Base-by-base conservation (phyloP, 345 rosid species). In the Euphorbia tirucalli region DNA sequence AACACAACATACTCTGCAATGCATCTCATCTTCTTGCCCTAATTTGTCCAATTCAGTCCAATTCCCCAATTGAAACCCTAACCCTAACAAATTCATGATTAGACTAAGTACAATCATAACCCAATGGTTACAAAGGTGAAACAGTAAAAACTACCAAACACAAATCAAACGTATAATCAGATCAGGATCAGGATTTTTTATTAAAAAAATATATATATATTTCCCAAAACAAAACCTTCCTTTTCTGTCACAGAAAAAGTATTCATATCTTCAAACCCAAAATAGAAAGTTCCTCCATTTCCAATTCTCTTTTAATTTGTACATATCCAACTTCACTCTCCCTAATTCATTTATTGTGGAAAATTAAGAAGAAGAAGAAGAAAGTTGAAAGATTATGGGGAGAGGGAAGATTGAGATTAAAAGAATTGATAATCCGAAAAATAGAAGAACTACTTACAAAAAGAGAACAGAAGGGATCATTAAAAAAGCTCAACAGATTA, bases 341-440 rank as follows among this genome's bases (percentile, higher is more conserved):
- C 52, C 58, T 78, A 39, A 57, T 44, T 68, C 60, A 62, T 58
- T 66, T 19, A 54, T 41, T 41, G 5, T n/a, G n/a, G n/a, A n/a
- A n/a, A n/a, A 67, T 63, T 37, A 54, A 65, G 31, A 41, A 74
- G 64, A 59, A 66, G 56, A 11, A 25, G 35, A 11, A 50, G 25
- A 5, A 18, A 39, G 18, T 27, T 8, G 15, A 15, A 14, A 14
- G n/a, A 41, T 30, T 35, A 89, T 89, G 94, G 97, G 94, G 63
- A 85, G 97, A 78, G 97, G 92, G 0, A 89, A 85, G 84, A 87
- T 87, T 68, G 93, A 90, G 87, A 88, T 90, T 75, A 91, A 87
- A 83, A 87, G 92, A 81, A 89, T 89, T 74, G 97, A 89, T 77
- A 91, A 91, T 82, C 73, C 79, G 6, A 89, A 84, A 83, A 87